Conservation (phyloP, 768 basidiomycete species). For the Lyophyllum semitale region DNA sequence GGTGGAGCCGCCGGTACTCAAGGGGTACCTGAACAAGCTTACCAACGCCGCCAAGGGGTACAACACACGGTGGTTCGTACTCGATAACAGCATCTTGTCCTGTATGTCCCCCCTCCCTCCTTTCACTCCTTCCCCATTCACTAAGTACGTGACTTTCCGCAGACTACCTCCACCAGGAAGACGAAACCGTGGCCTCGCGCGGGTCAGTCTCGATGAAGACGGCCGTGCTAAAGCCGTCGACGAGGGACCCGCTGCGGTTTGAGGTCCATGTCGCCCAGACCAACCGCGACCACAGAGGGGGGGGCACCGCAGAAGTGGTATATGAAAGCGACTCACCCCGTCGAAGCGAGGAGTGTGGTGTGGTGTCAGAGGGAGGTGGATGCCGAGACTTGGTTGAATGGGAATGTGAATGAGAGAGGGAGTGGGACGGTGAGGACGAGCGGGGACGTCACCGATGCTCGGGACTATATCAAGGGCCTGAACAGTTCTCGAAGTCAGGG, state of each 20-base stretch:
- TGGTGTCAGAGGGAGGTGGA: constrained; percentile 32
- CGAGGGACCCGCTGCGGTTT: constrained; percentile 70
- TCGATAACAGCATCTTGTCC: constrained; percentile 80
- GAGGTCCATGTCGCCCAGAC: constrained; percentile 76
- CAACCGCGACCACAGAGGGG: constrained; percentile 43
- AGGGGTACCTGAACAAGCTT: constrained; percentile 89
- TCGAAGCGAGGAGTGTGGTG: constrained; percentile 83
- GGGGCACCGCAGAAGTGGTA: constrained; percentile 69
- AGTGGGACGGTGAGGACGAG: too few species aligned
- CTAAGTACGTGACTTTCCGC: neutral
- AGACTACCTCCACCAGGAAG: constrained; percentile 89
- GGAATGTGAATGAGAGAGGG: too few species aligned
- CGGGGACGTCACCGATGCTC: neutral
- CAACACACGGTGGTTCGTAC: constrained; percentile 89
- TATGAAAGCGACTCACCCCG: constrained; percentile 83
- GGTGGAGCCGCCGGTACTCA: constrained; percentile 61
- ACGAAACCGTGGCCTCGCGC: constrained; percentile 84
- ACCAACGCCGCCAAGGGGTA: constrained; percentile 91
- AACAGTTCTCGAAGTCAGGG: neutral
- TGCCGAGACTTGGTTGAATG: too few species aligned
- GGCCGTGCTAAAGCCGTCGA: constrained; percentile 60
- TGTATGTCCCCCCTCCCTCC: constrained; percentile 50
- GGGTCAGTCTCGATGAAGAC: constrained; percentile 89
- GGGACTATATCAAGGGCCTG: neutral
- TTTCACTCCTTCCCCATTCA: neutral